Base-by-base conservation (phyloP, 1,284 basidiomycete genomes). In the Naganishia liquefaciens region DNA sequence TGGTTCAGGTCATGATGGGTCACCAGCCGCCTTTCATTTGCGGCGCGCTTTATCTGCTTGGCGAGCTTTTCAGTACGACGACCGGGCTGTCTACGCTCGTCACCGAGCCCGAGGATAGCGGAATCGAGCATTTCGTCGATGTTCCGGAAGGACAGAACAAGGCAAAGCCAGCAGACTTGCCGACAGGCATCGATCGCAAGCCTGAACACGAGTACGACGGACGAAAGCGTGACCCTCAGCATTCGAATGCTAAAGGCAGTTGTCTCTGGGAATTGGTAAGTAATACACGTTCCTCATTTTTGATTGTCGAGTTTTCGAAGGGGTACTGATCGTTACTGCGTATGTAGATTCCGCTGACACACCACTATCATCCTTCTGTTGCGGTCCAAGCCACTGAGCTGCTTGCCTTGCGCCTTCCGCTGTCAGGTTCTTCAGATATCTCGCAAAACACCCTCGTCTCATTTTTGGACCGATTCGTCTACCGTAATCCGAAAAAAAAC, bases 401-500 rank as follows among this genome's bases (percentile, higher is more conserved):
- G 5, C 82, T 98, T 52, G 75, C 81, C 1, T 85, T 84, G 4
- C 82, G 80, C 30, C 44, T 68, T 25, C 77, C 77, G 5, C 73
- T 97, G 39, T 91, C 90, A 0, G 88, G 90, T 21, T 88, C 86
- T 9, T 84, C 92, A 0, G 94, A 99, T 76, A 87, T 99, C 61
- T 88, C 90, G 11, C 86, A 93, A 65, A 93, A 97, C 81, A 95
- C 93, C 0, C 85, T 98, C 21, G 88, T 91, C 1, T 92, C 92
- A 72, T 95, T 96, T 83, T 83, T 95, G 39, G 93, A 95, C 73
- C 82, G 86, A 28, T 88, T 89, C 79, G 90, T 98, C 33, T 98
- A 93, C 82, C 91, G 93, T 75, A 98, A 98, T 76, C 89, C 94
- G 2, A 99, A 98, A 82, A 91, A 94, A 79, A 86, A 84, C 50